A percentile compares a stretch with the other conserved stretches of the same genome.
Evolutionary conservation across 257 asterid species (phyloP).

Genomic region (Pogostemon cablin): DNA sequence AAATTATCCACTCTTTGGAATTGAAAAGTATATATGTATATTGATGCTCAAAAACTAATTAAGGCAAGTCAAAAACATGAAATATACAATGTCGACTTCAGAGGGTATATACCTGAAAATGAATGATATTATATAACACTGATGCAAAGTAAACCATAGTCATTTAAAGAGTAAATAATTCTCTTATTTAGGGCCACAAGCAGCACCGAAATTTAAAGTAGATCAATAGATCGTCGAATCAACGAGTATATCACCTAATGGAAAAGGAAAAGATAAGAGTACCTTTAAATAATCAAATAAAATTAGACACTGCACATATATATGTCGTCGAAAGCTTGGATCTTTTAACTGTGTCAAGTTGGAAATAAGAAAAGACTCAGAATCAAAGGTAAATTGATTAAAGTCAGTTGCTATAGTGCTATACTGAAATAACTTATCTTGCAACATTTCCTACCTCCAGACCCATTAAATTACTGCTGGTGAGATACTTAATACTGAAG

Average conservation of each 20-base stretch:
- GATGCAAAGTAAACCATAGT: constrained; percentile 18
- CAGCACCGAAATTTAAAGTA: constrained; percentile 21
- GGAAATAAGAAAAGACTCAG: constrained; percentile 23
- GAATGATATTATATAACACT: constrained; percentile 11
- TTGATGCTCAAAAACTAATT: constrained; percentile 19
- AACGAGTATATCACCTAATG: constrained; percentile 13
- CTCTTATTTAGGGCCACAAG: constrained; percentile 11
- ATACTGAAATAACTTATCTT: constrained; percentile 19
- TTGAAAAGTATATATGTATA: background rate
- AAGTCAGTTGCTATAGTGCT: constrained; percentile 24
- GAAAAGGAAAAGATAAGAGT: constrained; percentile 34
- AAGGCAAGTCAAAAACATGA: constrained; percentile 17
- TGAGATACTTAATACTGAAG: constrained; percentile 94
- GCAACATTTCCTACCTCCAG: constrained; percentile 67
- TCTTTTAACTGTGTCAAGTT: constrained; percentile 74
- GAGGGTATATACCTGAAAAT: constrained; percentile 18
- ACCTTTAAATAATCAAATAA: constrained; percentile 96
- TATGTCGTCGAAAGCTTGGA: constrained; percentile 96
- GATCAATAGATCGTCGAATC: constrained; percentile 4
- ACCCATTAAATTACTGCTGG: constrained; percentile 97
- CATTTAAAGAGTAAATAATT: constrained; percentile 4
- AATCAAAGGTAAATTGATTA: constrained; percentile 26
- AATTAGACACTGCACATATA: constrained; percentile 94
- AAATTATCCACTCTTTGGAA: constrained; percentile 5
- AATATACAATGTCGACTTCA: constrained; percentile 23